These are phyloP conservation scores for Phellopilus nigrolimitatus DNA, from an alignment of 1,284 basidiomycete genomes.

Conservation along the genomic window DNA sequence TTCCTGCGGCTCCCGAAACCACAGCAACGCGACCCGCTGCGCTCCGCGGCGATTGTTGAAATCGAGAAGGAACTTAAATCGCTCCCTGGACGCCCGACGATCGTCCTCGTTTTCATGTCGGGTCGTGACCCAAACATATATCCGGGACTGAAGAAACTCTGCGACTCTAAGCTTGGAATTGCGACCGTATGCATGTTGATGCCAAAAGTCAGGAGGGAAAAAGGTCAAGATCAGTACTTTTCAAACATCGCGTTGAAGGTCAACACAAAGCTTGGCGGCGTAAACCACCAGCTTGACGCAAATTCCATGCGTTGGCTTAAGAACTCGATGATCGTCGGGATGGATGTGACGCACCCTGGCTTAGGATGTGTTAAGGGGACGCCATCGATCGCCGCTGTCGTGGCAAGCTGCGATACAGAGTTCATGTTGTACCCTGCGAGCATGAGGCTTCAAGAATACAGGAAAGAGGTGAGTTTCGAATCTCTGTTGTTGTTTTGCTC, in stretches of 20 bases:
- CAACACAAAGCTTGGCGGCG: slow-evolving; percentile 74
- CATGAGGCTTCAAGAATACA: slow-evolving; percentile 50
- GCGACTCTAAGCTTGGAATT: too few relatives aligned
- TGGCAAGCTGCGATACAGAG: slow-evolving; percentile 61
- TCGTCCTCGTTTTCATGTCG: too few relatives aligned
- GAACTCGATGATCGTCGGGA: slow-evolving; percentile 75
- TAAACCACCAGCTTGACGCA: slow-evolving; percentile 63
- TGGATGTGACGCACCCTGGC: slow-evolving; percentile 72
- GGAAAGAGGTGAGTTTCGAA: slow-evolving; percentile 61
- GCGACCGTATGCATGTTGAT: too few relatives aligned
- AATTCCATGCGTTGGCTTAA: slow-evolving; percentile 58
- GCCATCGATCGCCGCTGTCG: slow-evolving; percentile 74
- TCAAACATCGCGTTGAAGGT: slow-evolving; percentile 63
- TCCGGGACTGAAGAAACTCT: too few relatives aligned
- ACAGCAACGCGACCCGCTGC: too few relatives aligned
- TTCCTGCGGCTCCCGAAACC: too few relatives aligned
- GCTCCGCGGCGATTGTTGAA: too few relatives aligned
- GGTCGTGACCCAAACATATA: too few relatives aligned
- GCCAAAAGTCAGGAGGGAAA: too few relatives aligned
- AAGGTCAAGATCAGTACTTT: too few relatives aligned
- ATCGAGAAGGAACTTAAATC: slow-evolving; percentile 59
- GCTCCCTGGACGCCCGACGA: slow-evolving; percentile 61
- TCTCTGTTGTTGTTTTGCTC: too few relatives aligned
- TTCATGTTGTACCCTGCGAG: slow-evolving; percentile 71
- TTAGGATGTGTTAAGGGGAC: slow-evolving; percentile 50